Conservation (phyloP, 2,329 filamentous ascomycete species). For the Septoria petroselini region DNA sequence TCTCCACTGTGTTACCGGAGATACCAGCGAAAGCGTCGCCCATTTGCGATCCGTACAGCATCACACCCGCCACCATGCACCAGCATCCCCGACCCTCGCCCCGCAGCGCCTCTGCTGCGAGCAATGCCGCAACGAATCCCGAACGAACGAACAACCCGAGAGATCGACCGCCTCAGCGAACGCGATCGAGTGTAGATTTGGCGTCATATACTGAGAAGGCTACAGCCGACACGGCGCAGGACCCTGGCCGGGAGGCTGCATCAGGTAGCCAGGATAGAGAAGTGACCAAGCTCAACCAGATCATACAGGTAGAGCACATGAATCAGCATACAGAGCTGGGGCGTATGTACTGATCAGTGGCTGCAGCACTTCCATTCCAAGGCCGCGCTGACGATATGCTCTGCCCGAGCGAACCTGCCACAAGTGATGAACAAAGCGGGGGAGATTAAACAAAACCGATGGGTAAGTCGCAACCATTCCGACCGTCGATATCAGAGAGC, state of each 20-base stretch:
- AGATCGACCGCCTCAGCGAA: constrained; percentile 56
- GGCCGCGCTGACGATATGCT: constrained; percentile 76
- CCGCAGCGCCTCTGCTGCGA: constrained; percentile 68
- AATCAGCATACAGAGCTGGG: not conserved
- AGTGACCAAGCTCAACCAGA: constrained; percentile 82
- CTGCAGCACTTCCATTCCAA: constrained; percentile 86
- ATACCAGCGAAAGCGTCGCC: not conserved
- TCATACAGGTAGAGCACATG: constrained; percentile 68
- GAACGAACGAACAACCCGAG: constrained; percentile 68
- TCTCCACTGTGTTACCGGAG: constrained; percentile 1
- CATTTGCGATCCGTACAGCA: not conserved
- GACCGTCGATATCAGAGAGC: not conserved
- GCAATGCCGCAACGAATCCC: constrained; percentile 68
- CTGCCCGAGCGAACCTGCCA: constrained; percentile 71
- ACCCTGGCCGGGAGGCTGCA: constrained; percentile 43
- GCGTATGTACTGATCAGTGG: constrained; percentile 15
- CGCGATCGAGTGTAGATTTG: constrained; percentile 54
- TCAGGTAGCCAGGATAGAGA: constrained; percentile 56
- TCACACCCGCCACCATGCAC: constrained; percentile 63
- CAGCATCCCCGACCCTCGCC: constrained; percentile 78
- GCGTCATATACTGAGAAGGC: constrained; percentile 50
- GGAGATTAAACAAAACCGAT: constrained; percentile 74
- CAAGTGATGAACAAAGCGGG: constrained; percentile 55
- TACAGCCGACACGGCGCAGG: constrained; percentile 41
- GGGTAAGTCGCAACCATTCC: constrained; percentile 58